These are phyloP conservation scores for Cordyceps farinosa DNA, from an alignment of 2,329 filamentous ascomycete genomes.

Conservation along the genomic window DNA sequence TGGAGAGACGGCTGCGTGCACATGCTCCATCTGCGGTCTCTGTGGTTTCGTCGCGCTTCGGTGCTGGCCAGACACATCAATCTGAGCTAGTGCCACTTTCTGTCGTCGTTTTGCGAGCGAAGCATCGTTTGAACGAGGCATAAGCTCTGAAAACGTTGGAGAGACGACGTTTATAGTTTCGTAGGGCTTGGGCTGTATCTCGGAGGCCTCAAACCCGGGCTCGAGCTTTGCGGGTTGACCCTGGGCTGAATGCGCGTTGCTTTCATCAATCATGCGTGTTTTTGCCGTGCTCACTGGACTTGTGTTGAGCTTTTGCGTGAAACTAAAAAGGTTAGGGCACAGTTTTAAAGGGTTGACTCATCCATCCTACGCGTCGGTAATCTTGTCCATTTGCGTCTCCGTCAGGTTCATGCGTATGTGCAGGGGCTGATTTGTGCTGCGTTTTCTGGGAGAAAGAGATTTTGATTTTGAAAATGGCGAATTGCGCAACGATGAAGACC, in stretches of 20 bases:
- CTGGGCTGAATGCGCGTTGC: conserved; percentile 1
- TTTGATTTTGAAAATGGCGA: conserved; percentile 26
- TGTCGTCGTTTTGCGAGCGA: conserved; percentile 31
- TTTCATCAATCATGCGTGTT: conserved; percentile 18
- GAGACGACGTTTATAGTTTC: conserved; percentile 21
- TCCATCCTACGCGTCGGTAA: conserved; percentile 42
- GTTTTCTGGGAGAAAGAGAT: conserved; percentile 35
- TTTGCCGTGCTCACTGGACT: conserved; percentile 23
- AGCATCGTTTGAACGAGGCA: conserved; percentile 25
- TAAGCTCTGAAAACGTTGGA: conserved; percentile 31
- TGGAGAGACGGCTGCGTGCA: conserved; percentile 27
- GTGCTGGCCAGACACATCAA: conserved; percentile 3
- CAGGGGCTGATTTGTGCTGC: conserved; percentile 36
- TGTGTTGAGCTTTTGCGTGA: conserved; percentile 26
- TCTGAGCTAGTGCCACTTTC: conserved; percentile 12
- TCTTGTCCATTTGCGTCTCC: conserved; percentile 45
- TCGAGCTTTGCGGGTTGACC: background rate
- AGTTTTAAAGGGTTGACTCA: background rate
- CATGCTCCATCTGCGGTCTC: conserved; percentile 10
- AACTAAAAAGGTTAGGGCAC: conserved; percentile 18
- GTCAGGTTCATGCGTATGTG: conserved; percentile 48
- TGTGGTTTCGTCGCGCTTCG: background rate
- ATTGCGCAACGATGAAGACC: conserved; percentile 1
- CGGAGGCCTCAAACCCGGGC: background rate
- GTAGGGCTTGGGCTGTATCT: background rate